Conservation (phyloP, 2,329 filamentous ascomycete species). For the Epicoccum nigrum region DNA sequence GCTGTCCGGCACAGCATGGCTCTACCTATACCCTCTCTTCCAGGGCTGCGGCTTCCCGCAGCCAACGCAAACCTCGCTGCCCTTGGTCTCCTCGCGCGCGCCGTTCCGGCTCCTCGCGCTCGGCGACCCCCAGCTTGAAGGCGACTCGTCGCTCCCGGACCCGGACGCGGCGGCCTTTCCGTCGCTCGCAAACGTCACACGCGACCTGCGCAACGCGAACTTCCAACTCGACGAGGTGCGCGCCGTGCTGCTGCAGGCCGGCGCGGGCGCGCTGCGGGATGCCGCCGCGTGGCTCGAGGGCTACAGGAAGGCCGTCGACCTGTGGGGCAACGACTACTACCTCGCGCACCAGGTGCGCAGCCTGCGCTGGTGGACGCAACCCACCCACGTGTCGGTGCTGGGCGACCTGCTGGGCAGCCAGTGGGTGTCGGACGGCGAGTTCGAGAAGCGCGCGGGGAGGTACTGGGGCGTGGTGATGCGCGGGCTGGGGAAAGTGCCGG, state of each 20-base stretch:
- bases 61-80: conserved; percentile 18
- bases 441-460: conserved; percentile 71
- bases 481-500: conserved; percentile 67
- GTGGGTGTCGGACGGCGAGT: conserved; percentile 89
- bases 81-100: conserved; percentile 52
- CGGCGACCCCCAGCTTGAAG: conserved; percentile 92
- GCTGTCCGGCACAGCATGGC: conserved; percentile 72
- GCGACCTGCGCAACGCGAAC: conserved; percentile 27
- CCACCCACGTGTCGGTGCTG: conserved; percentile 86
- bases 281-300: conserved; percentile 70
- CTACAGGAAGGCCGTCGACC: conserved; percentile 79
- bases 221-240: conserved; percentile 15
- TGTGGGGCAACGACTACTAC: conserved; percentile 94
- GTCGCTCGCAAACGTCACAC: conserved; percentile 47
- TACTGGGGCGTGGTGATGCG: conserved; percentile 83
- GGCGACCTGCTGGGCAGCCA: conserved; percentile 94
- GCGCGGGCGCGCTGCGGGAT: conserved; percentile 58
- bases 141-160: conserved; percentile 78
- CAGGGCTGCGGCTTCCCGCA: conserved; percentile 77
- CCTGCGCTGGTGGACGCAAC: conserved; percentile 80
- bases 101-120: conserved; percentile 88
- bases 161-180: conserved; percentile 45
- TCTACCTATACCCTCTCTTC: conserved; percentile 88
- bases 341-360: conserved; percentile 90
- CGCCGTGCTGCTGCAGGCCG: conserved; percentile 21